These are phyloP conservation scores for Xerocomellus intermedius DNA, from an alignment of 768 basidiomycete species.

Conservation along the genomic window DNA sequence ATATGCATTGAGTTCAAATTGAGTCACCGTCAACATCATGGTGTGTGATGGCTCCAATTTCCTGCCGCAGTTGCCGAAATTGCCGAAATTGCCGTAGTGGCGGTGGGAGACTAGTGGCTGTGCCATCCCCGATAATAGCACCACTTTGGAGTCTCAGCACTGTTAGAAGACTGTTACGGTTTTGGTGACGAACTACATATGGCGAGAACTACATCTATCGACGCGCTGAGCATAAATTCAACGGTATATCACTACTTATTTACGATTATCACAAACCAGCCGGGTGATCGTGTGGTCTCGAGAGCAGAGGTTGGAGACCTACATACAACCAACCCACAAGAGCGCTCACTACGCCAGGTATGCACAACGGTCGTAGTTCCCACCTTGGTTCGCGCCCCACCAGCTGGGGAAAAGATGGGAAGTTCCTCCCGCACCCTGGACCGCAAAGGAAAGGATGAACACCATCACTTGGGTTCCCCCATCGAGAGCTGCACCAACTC, in stretches of 20 bases:
- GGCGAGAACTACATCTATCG: background rate
- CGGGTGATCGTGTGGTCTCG: background rate
- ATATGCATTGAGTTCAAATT: too few species aligned
- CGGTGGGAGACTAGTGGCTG: slow-evolving; percentile 8
- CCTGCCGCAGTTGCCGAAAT: background rate
- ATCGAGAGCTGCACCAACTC: slow-evolving; percentile 30
- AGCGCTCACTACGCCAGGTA: slow-evolving; percentile 14
- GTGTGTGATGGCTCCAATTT: background rate
- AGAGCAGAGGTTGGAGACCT: background rate
- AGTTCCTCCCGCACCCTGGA: slow-evolving; percentile 50
- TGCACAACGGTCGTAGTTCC: slow-evolving; percentile 35
- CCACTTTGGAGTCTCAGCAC: too few species aligned
- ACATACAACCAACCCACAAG: background rate
- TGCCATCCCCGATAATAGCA: background rate
- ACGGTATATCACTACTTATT: background rate
- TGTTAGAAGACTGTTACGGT: too few species aligned
- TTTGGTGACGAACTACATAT: background rate
- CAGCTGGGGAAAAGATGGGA: slow-evolving; percentile 52
- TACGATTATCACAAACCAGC: background rate
- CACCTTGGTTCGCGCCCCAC: slow-evolving; percentile 59
- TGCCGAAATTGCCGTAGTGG: background rate
- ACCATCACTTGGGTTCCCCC: slow-evolving; percentile 51
- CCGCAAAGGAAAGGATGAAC: slow-evolving; percentile 49
- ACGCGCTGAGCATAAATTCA: too few species aligned
- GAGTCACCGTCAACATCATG: background rate